A percentile compares a stretch with the other conserved stretches of the same genome.
These are phyloP conservation scores for Amanita exitialis DNA, from an alignment of 768 basidiomycete genomes.

Conservation along the genomic window DNA sequence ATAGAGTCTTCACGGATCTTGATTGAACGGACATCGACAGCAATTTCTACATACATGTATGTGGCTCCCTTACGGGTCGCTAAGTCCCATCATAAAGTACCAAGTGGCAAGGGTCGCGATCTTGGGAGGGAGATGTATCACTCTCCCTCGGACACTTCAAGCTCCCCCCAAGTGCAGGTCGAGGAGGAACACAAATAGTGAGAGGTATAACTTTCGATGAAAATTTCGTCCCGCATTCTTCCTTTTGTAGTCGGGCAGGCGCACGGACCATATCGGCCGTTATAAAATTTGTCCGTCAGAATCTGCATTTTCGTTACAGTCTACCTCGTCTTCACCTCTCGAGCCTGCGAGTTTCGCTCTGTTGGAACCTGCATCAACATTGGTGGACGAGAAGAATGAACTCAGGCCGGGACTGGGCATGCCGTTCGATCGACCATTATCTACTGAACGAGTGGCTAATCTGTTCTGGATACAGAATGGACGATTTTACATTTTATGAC, in stretches of 20 bases:
- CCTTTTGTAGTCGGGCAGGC: slow-evolving; percentile 13
- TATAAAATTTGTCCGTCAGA: not conserved
- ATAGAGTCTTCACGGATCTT: not conserved
- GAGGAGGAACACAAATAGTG: slow-evolving; percentile 56
- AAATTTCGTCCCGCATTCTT: slow-evolving; percentile 1
- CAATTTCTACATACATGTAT: slow-evolving; percentile 11
- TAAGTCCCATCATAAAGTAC: slow-evolving; percentile 25
- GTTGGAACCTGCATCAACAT: slow-evolving; percentile 6
- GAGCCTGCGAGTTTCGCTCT: slow-evolving; percentile 8
- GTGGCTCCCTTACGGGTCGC: slow-evolving; percentile 61
- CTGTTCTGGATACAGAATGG: slow-evolving; percentile 48
- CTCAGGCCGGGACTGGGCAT: slow-evolving; percentile 57
- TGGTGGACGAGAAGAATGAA: slow-evolving; percentile 39
- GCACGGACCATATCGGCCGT: slow-evolving; percentile 20
- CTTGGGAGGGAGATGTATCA: slow-evolving; percentile 49
- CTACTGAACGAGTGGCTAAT: slow-evolving; percentile 56
- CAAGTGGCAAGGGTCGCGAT: slow-evolving; percentile 38
- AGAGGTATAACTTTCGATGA: slow-evolving; percentile 63
- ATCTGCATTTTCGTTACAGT: slow-evolving; percentile 18
- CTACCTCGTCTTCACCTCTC: slow-evolving; percentile 16
- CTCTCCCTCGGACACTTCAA: slow-evolving; percentile 59
- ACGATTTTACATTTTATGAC: not conserved
- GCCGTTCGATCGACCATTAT: slow-evolving; percentile 37
- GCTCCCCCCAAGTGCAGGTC: slow-evolving; percentile 25
- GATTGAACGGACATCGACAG: too few relatives aligned